A percentile compares a stretch with the other conserved stretches of the same genome.
These are phyloP conservation scores for Aspergillus neoniger DNA, from an alignment of 2,329 filamentous ascomycete species.

Conservation along the genomic window DNA sequence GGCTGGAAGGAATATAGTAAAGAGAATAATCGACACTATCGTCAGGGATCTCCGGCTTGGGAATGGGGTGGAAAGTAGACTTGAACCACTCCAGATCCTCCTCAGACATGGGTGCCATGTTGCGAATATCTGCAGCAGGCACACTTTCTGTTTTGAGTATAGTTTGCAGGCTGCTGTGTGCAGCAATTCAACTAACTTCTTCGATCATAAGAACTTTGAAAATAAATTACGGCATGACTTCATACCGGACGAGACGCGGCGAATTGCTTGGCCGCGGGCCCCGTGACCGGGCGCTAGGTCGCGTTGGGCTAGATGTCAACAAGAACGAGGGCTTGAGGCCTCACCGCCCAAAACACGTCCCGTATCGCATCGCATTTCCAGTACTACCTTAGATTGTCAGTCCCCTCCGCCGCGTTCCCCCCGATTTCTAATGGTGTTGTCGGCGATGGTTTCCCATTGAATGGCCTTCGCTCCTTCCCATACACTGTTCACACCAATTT, in stretches of 20 bases:
- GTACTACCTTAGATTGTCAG: background rate
- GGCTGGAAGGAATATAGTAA: conserved; percentile 65
- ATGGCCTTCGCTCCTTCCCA: conserved; percentile 12
- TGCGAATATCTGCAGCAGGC: background rate
- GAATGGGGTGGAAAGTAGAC: conserved; percentile 66
- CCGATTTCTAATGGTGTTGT: conserved; percentile 1
- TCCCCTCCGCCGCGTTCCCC: background rate
- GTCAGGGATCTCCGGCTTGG: conserved; percentile 68
- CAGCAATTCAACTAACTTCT: background rate
- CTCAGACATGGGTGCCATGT: conserved; percentile 48
- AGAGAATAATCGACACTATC: conserved; percentile 85
- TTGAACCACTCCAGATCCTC: conserved; percentile 67
- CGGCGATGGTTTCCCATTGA: conserved; percentile 33
- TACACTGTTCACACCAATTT: background rate
- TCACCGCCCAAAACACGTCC: conserved; percentile 39
- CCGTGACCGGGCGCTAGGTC: conserved; percentile 32
- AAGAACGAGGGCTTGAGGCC: conserved; percentile 27
- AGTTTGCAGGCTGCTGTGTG: background rate
- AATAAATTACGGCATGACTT: conserved; percentile 34
- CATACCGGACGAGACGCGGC: conserved; percentile 34
- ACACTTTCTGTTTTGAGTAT: too few species aligned
- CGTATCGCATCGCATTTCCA: conserved; percentile 9
- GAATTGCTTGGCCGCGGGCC: conserved; percentile 25
- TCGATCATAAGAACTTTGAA: conserved; percentile 1
- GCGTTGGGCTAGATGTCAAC: conserved; percentile 45